Conservation (phyloP, 345 rosid species). For the Lumnitzera racemosa region DNA sequence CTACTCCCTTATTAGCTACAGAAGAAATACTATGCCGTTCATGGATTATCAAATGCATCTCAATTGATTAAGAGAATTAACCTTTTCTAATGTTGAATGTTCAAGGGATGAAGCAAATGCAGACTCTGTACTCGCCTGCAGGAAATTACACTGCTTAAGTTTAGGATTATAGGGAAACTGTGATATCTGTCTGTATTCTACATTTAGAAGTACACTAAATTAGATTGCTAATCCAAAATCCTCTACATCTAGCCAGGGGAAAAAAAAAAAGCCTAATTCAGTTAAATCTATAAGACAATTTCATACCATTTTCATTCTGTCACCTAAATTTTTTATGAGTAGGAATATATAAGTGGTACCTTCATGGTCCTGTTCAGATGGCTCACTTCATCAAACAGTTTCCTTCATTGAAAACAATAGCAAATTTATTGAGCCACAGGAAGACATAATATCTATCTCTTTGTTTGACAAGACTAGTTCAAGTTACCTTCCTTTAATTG, state of each 20-base stretch:
- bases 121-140: constrained; percentile 29
- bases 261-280: too few relatives aligned
- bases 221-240: too few relatives aligned
- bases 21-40: too few relatives aligned
- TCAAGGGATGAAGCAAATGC: constrained; percentile 20
- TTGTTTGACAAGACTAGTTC: neutral
- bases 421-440: neutral
- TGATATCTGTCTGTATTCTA: neutral
- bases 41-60: too few relatives aligned
- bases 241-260: too few relatives aligned
- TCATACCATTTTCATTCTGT: neutral
- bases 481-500: constrained; percentile 38
- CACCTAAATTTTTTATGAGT: neutral
- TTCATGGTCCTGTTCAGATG: constrained; percentile 26
- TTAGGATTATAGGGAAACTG: neutral
- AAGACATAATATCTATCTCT: neutral
- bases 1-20: too few relatives aligned
- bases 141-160: neutral
- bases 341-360: constrained; percentile 28
- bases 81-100: constrained; percentile 9
- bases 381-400: constrained; percentile 39
- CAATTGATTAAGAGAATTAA: neutral
- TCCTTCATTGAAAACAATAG: constrained; percentile 35
- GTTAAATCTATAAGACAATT: neutral
- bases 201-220: too few relatives aligned